These are phyloP conservation scores for Xylaria sp. DNA, from an alignment of 2,329 filamentous ascomycete species.

Conservation along the genomic window DNA sequence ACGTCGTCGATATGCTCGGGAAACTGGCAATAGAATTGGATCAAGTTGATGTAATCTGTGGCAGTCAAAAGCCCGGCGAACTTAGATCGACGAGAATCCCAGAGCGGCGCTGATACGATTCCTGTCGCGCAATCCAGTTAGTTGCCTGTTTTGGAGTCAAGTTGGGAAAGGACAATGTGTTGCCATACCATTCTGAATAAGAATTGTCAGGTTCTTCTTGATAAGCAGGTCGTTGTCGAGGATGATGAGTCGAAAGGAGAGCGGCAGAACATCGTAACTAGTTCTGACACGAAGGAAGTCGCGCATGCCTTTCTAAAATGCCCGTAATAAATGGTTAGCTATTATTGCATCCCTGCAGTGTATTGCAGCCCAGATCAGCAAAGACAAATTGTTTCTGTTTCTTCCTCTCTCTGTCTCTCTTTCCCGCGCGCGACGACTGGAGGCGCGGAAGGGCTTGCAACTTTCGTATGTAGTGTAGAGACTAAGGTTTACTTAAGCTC, in stretches of 20 bases:
- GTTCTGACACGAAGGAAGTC: constrained; percentile 96
- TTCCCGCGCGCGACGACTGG: neutral
- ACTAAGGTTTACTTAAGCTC: neutral
- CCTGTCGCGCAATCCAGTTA: constrained; percentile 62
- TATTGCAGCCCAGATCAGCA: neutral
- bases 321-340: constrained; percentile 34
- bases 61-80: constrained; percentile 96
- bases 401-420: constrained; percentile 10
- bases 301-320: constrained; percentile 83
- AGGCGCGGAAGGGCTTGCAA: neutral
- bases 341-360: constrained; percentile 4
- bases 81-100: constrained; percentile 92
- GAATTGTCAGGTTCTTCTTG: constrained; percentile 95
- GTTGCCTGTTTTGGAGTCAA: neutral
- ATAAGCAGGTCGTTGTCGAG: constrained; percentile 96
- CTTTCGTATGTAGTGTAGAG: neutral
- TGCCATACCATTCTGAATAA: constrained; percentile 87
- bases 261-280: constrained; percentile 95
- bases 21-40: constrained; percentile 99
- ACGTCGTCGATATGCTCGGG: constrained; percentile 89
- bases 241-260: constrained; percentile 95
- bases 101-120: constrained; percentile 96
- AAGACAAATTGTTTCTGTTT: neutral
- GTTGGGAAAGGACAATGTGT: constrained; percentile 1
- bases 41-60: constrained; percentile 98